Conservation (phyloP, 495 filamentous ascomycete genomes). For the Neurospora sp. region DNA sequence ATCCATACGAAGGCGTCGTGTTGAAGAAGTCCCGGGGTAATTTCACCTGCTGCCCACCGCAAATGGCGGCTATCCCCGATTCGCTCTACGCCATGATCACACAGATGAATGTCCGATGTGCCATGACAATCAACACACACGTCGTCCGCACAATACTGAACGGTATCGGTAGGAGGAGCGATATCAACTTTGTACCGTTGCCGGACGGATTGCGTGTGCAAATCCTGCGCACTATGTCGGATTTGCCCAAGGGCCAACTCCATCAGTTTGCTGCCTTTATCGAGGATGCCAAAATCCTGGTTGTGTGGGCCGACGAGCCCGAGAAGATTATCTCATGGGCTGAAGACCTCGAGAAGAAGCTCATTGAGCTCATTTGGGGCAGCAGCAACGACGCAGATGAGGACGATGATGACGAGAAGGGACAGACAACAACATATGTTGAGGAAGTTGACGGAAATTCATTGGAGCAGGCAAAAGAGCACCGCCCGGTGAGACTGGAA, state of each 20-base stretch:
- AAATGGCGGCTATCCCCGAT: constrained; percentile 35
- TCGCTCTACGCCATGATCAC: constrained; percentile 41
- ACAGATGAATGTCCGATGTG: constrained; percentile 44
- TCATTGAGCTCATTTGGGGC: constrained; percentile 48
- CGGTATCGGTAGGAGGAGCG: background rate
- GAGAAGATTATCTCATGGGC: constrained; percentile 41
- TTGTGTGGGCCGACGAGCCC: constrained; percentile 61
- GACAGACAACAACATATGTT: constrained; percentile 5
- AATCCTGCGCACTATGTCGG: constrained; percentile 43
- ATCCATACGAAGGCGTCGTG: constrained; percentile 48
- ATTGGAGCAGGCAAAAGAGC: constrained; percentile 24
- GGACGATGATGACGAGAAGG: constrained; percentile 22
- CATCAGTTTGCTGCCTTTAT: constrained; percentile 63
- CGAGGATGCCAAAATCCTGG: constrained; percentile 40
- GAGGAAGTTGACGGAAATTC: constrained; percentile 6
- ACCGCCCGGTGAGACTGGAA: constrained; percentile 36
- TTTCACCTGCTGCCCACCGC: constrained; percentile 47
- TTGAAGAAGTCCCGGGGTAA: constrained; percentile 44
- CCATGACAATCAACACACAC: constrained; percentile 23
- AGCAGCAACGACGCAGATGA: constrained; percentile 29
- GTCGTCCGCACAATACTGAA: constrained; percentile 18
- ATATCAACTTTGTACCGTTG: constrained; percentile 39
- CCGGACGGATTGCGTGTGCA: constrained; percentile 47
- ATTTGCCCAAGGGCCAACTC: constrained; percentile 47
- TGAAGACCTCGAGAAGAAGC: constrained; percentile 34